phyloP scores from a whole-genome alignment of 805 yeast species.

The Nadsonia fulvescens region DNA sequence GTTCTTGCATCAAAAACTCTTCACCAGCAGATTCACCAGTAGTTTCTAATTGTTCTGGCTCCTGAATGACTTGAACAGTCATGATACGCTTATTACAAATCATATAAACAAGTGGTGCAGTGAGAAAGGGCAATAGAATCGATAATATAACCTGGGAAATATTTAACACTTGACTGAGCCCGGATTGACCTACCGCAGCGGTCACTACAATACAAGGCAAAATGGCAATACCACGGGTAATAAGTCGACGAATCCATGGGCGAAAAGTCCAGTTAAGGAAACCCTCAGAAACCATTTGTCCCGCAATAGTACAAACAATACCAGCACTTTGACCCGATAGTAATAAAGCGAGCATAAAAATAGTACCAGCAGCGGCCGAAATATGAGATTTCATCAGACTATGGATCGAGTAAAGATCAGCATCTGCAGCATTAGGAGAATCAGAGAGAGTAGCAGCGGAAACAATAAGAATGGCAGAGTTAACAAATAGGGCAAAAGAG shows the following conservation, averaged over 20 bases:
- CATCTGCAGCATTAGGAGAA: slow-evolving; percentile 46
- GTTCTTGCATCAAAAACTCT: no score
- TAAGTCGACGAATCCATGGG: slow-evolving; percentile 64
- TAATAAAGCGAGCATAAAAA: slow-evolving; percentile 74
- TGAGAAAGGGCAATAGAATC: slow-evolving; percentile 64
- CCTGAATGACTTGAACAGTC: slow-evolving; percentile 22
- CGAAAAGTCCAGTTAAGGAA: slow-evolving; percentile 62
- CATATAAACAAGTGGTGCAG: slow-evolving; percentile 74
- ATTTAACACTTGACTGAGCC: slow-evolving; percentile 52
- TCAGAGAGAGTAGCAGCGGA: slow-evolving; percentile 72
- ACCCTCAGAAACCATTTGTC: slow-evolving; percentile 88
- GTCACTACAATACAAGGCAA: slow-evolving; percentile 72
- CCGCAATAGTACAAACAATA: slow-evolving; percentile 82
- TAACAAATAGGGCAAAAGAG: slow-evolving; percentile 82
- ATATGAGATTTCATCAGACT: slow-evolving; percentile 48
- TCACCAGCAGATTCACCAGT: slow-evolving; percentile 27
- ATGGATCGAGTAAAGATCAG: slow-evolving; percentile 71
- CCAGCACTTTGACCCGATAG: slow-evolving; percentile 94
- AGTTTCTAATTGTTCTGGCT: slow-evolving; percentile 13
- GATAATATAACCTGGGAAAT: slow-evolving; percentile 71
- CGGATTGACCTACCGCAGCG: slow-evolving; percentile 57
- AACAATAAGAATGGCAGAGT: slow-evolving; percentile 75
- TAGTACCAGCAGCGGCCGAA: slow-evolving; percentile 72
- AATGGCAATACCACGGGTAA: slow-evolving; percentile 71
- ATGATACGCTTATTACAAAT: slow-evolving; percentile 52